phyloP scores from a whole-genome alignment of 1,284 basidiomycete species.

The Sporisorium sorghi region DNA sequence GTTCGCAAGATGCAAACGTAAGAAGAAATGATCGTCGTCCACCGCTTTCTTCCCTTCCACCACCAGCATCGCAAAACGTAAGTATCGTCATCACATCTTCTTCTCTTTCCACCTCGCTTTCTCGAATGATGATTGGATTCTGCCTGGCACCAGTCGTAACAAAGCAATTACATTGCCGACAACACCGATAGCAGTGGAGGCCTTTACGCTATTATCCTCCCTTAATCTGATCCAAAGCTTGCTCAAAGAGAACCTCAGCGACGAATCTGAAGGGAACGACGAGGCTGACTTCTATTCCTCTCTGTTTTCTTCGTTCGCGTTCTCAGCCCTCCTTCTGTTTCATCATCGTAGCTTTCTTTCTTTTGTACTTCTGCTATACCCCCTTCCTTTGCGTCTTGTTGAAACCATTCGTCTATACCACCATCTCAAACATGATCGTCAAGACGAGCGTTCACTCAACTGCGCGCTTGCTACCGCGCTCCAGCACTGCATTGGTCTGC shows the following conservation, averaged over 20 bases:
- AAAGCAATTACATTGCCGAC: constrained; percentile 55
- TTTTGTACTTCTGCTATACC: constrained; percentile 38
- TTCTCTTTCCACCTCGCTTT: constrained; percentile 1
- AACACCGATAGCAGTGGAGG: constrained; percentile 53
- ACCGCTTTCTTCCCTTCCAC: constrained; percentile 1
- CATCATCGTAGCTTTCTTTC: constrained; percentile 3
- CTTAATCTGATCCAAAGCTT: constrained; percentile 45
- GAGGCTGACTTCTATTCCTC: constrained; percentile 11
- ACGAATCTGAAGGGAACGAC: neutral
- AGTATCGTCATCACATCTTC: constrained; percentile 2
- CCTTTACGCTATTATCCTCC: constrained; percentile 57
- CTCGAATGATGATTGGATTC: constrained; percentile 58
- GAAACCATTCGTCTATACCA: neutral
- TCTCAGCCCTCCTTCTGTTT: neutral
- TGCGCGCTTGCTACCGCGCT: constrained; percentile 10
- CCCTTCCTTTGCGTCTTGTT: constrained; percentile 6
- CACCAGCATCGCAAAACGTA: constrained; percentile 28
- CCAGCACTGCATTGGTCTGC: constrained; percentile 24
- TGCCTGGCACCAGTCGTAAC: constrained; percentile 60
- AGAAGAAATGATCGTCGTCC: constrained; percentile 1
- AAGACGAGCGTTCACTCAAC: constrained; percentile 10
- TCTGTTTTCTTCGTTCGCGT: constrained; percentile 8
- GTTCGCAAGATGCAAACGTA: neutral
- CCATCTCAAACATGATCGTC: constrained; percentile 4
- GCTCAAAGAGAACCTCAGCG: neutral